Conservation (phyloP, 2,329 filamentous ascomycete species). For the Diplocarpon mali region DNA sequence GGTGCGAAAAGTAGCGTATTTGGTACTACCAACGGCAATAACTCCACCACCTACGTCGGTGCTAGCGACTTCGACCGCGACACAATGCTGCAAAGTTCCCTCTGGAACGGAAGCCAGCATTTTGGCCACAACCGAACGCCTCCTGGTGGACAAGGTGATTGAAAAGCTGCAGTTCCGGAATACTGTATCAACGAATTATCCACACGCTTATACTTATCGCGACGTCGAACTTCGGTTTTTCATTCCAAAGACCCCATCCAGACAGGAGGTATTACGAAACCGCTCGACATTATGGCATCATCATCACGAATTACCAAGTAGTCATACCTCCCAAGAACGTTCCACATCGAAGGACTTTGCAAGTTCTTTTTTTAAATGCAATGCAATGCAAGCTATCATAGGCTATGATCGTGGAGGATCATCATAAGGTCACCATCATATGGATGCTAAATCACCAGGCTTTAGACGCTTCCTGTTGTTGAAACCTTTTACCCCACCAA, state of each 20-base stretch:
- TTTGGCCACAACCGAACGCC: conserved; percentile 33
- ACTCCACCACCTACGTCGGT: conserved; percentile 18
- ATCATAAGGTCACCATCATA: conserved; percentile 20
- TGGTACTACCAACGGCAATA: conserved; percentile 13
- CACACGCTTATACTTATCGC: not conserved
- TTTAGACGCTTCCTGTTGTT: conserved; percentile 36
- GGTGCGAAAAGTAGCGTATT: conserved; percentile 3
- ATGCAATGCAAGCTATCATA: conserved; percentile 21
- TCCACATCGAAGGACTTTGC: conserved; percentile 13
- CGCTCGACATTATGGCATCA: too few species aligned
- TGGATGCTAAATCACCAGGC: conserved; percentile 20
- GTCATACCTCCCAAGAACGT: not conserved
- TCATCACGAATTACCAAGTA: too few species aligned
- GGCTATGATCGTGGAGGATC: conserved; percentile 29
- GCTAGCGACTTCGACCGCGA: conserved; percentile 20
- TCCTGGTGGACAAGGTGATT: conserved; percentile 36
- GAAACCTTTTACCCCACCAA: conserved; percentile 38
- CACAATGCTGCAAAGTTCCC: conserved; percentile 25
- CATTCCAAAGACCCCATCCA: not conserved
- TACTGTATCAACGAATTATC: conserved; percentile 1
- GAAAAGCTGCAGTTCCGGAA: conserved; percentile 3
- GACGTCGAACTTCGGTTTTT: not conserved
- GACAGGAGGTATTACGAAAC: not conserved
- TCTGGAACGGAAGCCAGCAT: conserved; percentile 20
- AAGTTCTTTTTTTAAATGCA: conserved; percentile 9